A percentile compares a stretch with the other conserved stretches of the same genome.
These are phyloP conservation scores for Hypomontagnella monticulosa DNA, from an alignment of 495 filamentous ascomycete genomes.

Conservation along the genomic window DNA sequence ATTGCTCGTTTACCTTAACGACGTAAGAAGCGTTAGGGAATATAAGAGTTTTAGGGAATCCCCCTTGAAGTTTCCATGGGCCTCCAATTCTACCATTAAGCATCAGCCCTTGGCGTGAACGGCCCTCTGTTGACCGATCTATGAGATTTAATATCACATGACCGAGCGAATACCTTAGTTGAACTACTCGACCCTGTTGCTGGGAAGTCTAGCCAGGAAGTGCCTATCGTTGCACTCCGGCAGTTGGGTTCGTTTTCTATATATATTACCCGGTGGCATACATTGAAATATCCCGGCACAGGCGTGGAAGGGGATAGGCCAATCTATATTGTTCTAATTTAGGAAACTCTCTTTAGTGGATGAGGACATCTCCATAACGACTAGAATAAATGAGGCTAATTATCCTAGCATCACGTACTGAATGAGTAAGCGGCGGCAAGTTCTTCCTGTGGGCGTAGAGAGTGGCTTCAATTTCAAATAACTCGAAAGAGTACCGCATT, in stretches of 20 bases:
- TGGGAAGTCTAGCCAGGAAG: too few species aligned
- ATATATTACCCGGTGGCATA: slow-evolving; percentile 3
- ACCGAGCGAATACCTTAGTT: too few species aligned
- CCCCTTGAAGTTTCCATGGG: too few species aligned
- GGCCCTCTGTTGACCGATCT: too few species aligned
- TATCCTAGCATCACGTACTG: slow-evolving; percentile 7
- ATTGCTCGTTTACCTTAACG: too few species aligned
- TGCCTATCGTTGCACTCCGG: not conserved
- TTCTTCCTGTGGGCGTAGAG: not conserved
- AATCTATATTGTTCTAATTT: slow-evolving; percentile 7
- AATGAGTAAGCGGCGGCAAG: slow-evolving; percentile 3
- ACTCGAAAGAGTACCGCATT: not conserved
- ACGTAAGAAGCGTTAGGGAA: too few species aligned
- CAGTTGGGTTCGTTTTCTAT: not conserved
- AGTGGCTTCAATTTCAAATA: not conserved
- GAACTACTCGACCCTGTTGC: too few species aligned
- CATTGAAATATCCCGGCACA: not conserved
- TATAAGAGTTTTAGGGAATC: too few species aligned
- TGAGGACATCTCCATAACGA: not conserved
- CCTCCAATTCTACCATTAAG: too few species aligned
- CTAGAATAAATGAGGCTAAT: slow-evolving; percentile 5
- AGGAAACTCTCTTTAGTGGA: not conserved
- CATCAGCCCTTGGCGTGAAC: too few species aligned
- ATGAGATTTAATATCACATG: too few species aligned
- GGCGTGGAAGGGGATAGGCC: not conserved